Conservation (phyloP, 2,329 filamentous ascomycete genomes). For the Neophaeococcomyces mojaviensis region DNA sequence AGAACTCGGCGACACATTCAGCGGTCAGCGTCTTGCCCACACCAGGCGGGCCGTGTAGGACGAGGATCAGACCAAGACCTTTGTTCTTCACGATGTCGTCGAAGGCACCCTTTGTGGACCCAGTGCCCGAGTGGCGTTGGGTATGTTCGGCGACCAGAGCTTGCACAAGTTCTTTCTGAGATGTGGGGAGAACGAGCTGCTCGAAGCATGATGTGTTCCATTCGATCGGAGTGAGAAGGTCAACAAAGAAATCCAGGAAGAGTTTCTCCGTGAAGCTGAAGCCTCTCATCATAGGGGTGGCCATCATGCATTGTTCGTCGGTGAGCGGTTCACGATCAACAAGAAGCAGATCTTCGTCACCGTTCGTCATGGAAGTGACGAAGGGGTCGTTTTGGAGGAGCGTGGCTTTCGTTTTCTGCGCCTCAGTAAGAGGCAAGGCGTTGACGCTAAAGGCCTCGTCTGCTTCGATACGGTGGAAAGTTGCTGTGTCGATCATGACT, state of each 20-base stretch:
- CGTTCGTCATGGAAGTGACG: slow-evolving; percentile 48
- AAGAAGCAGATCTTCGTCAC: slow-evolving; percentile 45
- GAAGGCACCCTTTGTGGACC: slow-evolving; percentile 30
- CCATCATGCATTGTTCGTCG: slow-evolving; percentile 76
- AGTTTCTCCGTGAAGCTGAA: slow-evolving; percentile 83
- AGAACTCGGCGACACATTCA: slow-evolving; percentile 75
- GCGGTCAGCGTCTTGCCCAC: slow-evolving; percentile 86
- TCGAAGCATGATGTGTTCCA: slow-evolving; percentile 82
- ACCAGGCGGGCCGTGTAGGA: slow-evolving; percentile 77
- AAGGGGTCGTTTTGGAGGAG: slow-evolving; percentile 24
- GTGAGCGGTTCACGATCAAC: slow-evolving; percentile 57
- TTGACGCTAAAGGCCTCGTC: slow-evolving; percentile 4
- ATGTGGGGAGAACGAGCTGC: slow-evolving; percentile 63
- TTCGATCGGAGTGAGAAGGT: slow-evolving; percentile 67
- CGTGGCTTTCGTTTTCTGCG: slow-evolving; percentile 25
- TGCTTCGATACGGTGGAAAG: slow-evolving; percentile 68
- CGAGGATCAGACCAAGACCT: slow-evolving; percentile 73
- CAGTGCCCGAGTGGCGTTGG: slow-evolving; percentile 70
- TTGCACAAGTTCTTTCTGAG: slow-evolving; percentile 62
- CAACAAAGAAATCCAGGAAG: slow-evolving; percentile 82
- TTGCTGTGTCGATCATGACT: slow-evolving; percentile 78
- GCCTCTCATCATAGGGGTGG: slow-evolving; percentile 75
- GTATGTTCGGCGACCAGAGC: slow-evolving; percentile 79
- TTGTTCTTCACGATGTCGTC: slow-evolving; percentile 79
- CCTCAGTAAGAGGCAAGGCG: slow-evolving; percentile 20